Percentiles rank a stretch among this genome's conserved stretches.
phyloP scores from a whole-genome alignment of 163 green algal genomes.

The Chloromonas sp. region DNA sequence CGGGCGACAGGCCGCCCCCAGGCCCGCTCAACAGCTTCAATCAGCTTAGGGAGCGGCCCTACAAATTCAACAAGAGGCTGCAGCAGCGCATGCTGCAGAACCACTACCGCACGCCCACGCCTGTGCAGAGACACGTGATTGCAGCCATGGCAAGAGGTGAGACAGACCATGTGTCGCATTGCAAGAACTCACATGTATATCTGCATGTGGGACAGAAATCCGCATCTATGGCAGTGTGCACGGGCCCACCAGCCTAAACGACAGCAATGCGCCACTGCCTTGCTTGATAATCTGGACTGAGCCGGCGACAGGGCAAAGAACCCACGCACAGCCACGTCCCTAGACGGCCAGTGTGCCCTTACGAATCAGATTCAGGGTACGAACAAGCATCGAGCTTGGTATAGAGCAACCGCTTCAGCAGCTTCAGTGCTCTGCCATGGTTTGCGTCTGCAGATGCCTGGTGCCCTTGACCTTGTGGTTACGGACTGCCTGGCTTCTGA shows the following conservation, averaged over 20 bases:
- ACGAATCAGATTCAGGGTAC: too few relatives aligned
- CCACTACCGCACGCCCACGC: constrained; percentile 24
- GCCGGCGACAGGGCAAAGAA: too few relatives aligned
- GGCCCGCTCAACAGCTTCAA: constrained; percentile 11
- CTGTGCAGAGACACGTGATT: constrained; percentile 32
- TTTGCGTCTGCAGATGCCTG: too few relatives aligned
- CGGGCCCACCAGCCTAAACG: too few relatives aligned
- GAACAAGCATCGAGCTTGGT: too few relatives aligned
- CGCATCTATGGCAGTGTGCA: not conserved
- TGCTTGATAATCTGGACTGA: too few relatives aligned
- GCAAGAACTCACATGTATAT: not conserved
- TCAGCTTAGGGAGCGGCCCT: constrained; percentile 11
- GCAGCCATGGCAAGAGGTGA: constrained; percentile 24
- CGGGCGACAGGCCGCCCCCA: not conserved
- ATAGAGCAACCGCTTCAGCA: too few relatives aligned
- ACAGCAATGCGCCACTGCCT: too few relatives aligned
- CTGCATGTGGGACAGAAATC: not conserved
- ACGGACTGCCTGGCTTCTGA: too few relatives aligned
- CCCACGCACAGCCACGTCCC: not conserved
- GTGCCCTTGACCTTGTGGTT: too few relatives aligned
- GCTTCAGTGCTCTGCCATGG: too few relatives aligned
- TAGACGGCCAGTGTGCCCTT: not conserved
- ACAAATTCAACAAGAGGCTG: constrained; percentile 1
- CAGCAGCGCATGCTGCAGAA: constrained; percentile 11
- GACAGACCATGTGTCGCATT: not conserved